These are phyloP conservation scores for Verticillium dahliae DNA, from an alignment of 2,329 filamentous ascomycete genomes.

Conservation along the genomic window DNA sequence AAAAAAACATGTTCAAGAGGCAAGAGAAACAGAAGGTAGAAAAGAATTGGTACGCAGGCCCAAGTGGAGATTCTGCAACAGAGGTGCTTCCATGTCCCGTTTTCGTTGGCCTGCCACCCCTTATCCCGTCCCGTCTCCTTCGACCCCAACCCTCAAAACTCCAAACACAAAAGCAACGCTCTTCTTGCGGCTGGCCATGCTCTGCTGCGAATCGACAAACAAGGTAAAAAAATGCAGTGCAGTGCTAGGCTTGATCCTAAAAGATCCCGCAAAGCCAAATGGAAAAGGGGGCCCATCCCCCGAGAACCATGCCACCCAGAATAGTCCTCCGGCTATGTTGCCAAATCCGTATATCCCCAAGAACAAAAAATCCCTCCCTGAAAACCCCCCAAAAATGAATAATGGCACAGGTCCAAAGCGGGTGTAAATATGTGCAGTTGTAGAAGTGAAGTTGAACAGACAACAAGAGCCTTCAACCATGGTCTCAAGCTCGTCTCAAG, in stretches of 20 bases:
- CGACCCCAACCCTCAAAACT: background rate
- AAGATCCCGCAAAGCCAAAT: background rate
- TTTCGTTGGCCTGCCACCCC: background rate
- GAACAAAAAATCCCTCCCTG: background rate
- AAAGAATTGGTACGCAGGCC: background rate
- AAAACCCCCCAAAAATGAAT: background rate
- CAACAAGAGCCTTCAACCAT: background rate
- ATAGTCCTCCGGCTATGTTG: background rate
- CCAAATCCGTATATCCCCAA: background rate
- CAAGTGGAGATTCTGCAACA: background rate
- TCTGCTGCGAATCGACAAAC: background rate
- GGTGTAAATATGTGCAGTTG: background rate
- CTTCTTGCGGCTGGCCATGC: background rate
- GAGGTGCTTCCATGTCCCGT: background rate
- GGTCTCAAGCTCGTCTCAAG: background rate
- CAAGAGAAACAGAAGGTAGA: background rate
- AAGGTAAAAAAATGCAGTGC: background rate
- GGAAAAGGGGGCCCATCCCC: background rate
- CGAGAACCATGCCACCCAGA: background rate
- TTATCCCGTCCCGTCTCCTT: background rate
- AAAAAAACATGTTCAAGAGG: background rate
- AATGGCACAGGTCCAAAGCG: background rate
- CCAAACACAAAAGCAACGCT: background rate
- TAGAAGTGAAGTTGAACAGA: background rate
- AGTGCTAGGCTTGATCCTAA: background rate